Conservation (phyloP, 129 eudicot genomes). For the Centrapalus pauciflorus region DNA sequence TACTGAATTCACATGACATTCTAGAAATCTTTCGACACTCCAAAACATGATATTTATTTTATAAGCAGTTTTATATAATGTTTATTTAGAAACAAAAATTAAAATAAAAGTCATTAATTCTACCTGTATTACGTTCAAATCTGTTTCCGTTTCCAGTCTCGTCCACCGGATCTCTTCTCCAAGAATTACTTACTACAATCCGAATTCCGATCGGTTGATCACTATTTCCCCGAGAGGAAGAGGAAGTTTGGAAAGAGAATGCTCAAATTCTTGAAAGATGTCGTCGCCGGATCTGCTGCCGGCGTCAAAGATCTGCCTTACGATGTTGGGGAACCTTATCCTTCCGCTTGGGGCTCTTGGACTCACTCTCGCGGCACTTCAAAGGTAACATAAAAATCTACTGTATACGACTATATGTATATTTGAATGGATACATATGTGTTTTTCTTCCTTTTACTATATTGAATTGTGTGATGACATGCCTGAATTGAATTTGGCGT, state of each 20-base stretch:
- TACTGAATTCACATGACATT: too few species aligned
- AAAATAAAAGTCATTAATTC: too few species aligned
- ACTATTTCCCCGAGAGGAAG: background rate
- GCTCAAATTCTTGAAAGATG: slow-evolving; percentile 86
- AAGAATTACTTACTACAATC: too few species aligned
- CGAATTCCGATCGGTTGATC: slow-evolving; percentile 27
- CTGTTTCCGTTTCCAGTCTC: background rate
- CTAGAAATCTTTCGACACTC: too few species aligned
- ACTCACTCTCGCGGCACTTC: slow-evolving; percentile 89
- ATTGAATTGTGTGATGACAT: slow-evolving; percentile 6
- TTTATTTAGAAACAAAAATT: too few species aligned
- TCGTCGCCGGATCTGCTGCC: slow-evolving; percentile 85
- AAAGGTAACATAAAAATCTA: slow-evolving; percentile 39
- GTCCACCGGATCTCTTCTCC: background rate
- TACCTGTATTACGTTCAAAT: background rate
- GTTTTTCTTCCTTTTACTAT: background rate
- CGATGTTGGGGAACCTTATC: slow-evolving; percentile 91
- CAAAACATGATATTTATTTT: too few species aligned
- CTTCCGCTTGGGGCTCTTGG: slow-evolving; percentile 98
- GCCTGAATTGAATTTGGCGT: background rate
- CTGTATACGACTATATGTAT: background rate
- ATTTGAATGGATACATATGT: background rate
- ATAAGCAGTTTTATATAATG: too few species aligned
- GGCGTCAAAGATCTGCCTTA: slow-evolving; percentile 90
- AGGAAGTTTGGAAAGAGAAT: slow-evolving; percentile 19